A percentile compares a stretch with the other conserved stretches of the same genome.
Evolutionary conservation across 2,329 filamentous ascomycete genomes (phyloP).

Genomic region (Penicillium sp.): DNA sequence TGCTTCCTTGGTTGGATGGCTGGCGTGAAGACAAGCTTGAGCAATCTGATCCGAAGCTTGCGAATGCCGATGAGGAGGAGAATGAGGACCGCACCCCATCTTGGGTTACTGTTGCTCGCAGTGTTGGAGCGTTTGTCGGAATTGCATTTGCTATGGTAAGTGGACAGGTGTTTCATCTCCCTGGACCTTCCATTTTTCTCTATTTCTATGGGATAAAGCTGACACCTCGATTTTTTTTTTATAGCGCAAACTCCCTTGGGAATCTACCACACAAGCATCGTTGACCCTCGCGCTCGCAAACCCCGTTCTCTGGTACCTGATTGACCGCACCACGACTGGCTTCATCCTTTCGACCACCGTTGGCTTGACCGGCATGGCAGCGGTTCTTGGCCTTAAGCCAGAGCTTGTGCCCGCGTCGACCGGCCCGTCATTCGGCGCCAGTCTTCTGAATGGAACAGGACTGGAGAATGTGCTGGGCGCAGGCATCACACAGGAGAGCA

Average conservation of each 20-base stretch:
- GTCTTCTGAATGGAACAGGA: slow-evolving; percentile 29
- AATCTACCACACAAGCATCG: slow-evolving; percentile 90
- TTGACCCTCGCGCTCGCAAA: slow-evolving; percentile 86
- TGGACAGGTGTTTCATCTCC: slow-evolving; percentile 16
- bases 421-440: slow-evolving; percentile 35
- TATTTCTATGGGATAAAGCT: slow-evolving; percentile 5
- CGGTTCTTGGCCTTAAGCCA: slow-evolving; percentile 73
- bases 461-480: slow-evolving; percentile 32
- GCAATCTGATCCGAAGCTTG: slow-evolving; percentile 22
- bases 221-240: slow-evolving; percentile 11
- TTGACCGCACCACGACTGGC: slow-evolving; percentile 84
- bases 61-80: slow-evolving; percentile 30
- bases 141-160: slow-evolving; percentile 80
- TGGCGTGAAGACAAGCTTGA: slow-evolving; percentile 62
- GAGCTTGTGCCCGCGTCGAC: slow-evolving; percentile 71
- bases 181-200: not conserved
- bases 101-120: slow-evolving; percentile 71
- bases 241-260: slow-evolving; percentile 86
- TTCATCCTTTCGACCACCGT: slow-evolving; percentile 75
- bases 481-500: slow-evolving; percentile 50
- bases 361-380: slow-evolving; percentile 68
- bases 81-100: slow-evolving; percentile 31
- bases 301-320: slow-evolving; percentile 91
- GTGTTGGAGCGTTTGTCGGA: slow-evolving; percentile 68
- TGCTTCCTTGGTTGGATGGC: slow-evolving; percentile 80